Base-by-base conservation (phyloP, 1,139 yeast species). In the Casaregolazyma lundiana region DNA sequence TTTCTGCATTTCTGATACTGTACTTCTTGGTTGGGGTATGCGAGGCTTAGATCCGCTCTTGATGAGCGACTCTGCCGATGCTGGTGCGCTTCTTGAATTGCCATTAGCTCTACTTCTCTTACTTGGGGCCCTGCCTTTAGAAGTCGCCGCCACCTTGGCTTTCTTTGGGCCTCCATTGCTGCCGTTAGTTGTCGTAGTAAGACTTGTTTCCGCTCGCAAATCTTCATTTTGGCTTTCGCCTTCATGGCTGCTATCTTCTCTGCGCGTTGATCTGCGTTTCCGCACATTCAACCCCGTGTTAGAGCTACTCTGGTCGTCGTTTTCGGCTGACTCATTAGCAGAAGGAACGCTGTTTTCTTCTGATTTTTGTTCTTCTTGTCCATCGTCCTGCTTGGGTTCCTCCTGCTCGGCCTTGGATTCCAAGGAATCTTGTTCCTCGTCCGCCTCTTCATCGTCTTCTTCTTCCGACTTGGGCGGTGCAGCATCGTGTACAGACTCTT, bases 1-100 rank as follows among this genome's bases (percentile, higher is more conserved):
- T 60, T 88, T 82, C 47, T 90, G 78, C 81, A 90, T 80, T 62
- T 90, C 98, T 54, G 77, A 76, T 50, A 89, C 67, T 2, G 89
- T 76, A 2, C 87, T 77, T 47, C 86, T 77, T 9, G 82, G 80
- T 50, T 83, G 83, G 6, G 95, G 97, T 47, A 80, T 72, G 45
- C 96, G 76, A 11, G 97, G 96, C 56, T 80, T 84, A 40, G 89
- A 83, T 4, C 41, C 38, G 15, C 32, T 26, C 32, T 26, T 26
- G 32, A 26, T 26, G 15, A 26, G 32, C 11, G 39, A 22, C n/a
- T 35, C 37, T 9, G 45, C 40, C 3, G 45, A 35, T 8, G 40
- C 26, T 8, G 36, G 13, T 16, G 26, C 35, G 7, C 26, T 21
- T 19, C 11, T 18, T 13, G 24, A 9, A 19, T 7, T 18, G 2